Evolutionary conservation across 495 filamentous ascomycete genomes (phyloP), one percentile per base, ranked within the genome.

Genomic region (Cercophora scortea): DNA sequence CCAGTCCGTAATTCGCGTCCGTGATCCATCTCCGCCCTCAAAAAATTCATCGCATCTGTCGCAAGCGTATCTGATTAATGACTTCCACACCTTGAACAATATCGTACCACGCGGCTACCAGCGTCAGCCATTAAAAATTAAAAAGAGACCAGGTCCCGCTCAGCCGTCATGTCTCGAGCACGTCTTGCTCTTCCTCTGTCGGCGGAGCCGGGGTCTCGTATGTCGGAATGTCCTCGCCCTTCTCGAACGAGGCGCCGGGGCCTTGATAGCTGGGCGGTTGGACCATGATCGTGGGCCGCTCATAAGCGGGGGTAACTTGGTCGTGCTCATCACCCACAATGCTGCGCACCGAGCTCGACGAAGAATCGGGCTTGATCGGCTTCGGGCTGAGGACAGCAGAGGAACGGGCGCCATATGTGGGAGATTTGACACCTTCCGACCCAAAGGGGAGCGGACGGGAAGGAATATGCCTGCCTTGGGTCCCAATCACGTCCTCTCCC

Each of bases 361-460:
- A 54, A 10, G 53, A 51, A 40, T 53, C 55, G 44, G 68, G 69
- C 54, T 72, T 75, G 36, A 71, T 55, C 47, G 70, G 74, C 55
- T 62, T 67, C 38, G 69, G 66, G 48, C 67, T 71, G 41, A 72
- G 51, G 19, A 71, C 59, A 11, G 62, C 47, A 45, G 71, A 49
- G 3, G 62, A 59, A 32, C 62, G 71, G 32, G 71, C 65, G 47
- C 75, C 69, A 61, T 76, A 76, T 40, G 70, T 73, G 39, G 75
- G 74, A 42, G 71, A 74, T 47, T 52, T 58, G 13, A 67, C 56
- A 41, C 66, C 67, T 50, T 79, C 75, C 4, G 74, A 77, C 38
- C 77, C 74, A 51, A 67, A 74, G 35, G 73, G 77, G 25, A 75
- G 58, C 48, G 68, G 57, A 43, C 75, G 67, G 33, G 59, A 55